Percentiles rank a stretch among this genome's conserved stretches.
Conservation (phyloP, 129 eudicot species). For the Saposhnikovia divaricata region DNA sequence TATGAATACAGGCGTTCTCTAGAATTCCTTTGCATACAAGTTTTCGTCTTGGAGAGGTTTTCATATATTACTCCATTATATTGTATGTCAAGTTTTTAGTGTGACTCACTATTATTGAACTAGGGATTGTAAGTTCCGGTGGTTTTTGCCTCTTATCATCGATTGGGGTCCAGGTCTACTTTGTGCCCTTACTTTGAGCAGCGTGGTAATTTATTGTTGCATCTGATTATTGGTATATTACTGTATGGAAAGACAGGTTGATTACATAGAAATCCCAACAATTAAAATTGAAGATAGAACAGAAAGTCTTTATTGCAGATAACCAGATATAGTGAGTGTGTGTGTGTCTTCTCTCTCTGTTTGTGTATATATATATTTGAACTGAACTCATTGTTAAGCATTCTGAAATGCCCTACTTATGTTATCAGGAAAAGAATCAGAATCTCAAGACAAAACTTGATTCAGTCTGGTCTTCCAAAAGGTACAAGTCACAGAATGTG, state of each 20-base stretch:
- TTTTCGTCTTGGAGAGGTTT: background rate
- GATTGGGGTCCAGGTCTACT: background rate
- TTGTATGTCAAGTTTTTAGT: background rate
- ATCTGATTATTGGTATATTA: background rate
- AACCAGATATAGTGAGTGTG: background rate
- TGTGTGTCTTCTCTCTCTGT: background rate
- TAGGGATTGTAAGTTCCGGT: background rate
- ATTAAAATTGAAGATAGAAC: background rate
- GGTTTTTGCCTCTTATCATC: background rate
- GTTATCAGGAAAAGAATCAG: constrained; percentile 56
- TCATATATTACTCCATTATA: background rate
- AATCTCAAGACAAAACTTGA: constrained; percentile 51
- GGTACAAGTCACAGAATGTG: constrained; percentile 34
- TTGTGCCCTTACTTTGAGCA: background rate
- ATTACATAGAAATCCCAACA: background rate
- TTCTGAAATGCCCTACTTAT: background rate
- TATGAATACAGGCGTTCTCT: background rate
- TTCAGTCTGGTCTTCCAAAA: constrained; percentile 30
- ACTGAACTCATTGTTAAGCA: background rate
- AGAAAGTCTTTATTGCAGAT: background rate
- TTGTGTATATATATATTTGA: background rate
- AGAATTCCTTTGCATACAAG: background rate
- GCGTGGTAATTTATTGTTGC: background rate
- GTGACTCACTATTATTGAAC: background rate
- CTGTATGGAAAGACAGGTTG: background rate